Conservation (phyloP, 2,329 filamentous ascomycete species). For the Torrubiellomyces zombiae region DNA sequence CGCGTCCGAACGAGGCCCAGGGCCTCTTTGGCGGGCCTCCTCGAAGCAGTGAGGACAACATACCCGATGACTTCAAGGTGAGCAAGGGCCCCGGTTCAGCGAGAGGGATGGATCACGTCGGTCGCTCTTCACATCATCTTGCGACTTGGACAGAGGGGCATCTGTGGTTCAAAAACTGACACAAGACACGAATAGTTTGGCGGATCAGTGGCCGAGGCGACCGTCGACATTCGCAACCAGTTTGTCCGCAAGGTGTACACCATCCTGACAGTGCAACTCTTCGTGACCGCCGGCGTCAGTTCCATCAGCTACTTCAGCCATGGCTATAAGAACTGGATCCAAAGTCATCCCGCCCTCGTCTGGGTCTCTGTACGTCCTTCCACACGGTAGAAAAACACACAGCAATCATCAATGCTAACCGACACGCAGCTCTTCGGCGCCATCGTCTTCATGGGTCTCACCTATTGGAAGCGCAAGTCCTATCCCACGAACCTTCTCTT, state of each 20-base stretch:
- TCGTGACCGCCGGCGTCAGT: constrained; percentile 68
- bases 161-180: too few species aligned
- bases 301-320: constrained; percentile 71
- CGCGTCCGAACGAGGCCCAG: constrained; percentile 34
- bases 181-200: constrained; percentile 48
- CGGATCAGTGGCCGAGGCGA: constrained; percentile 82
- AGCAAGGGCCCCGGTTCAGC: constrained; percentile 1
- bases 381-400: too few species aligned
- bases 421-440: constrained; percentile 51
- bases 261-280: constrained; percentile 87
- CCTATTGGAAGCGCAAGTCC: constrained; percentile 89
- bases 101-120: too few species aligned
- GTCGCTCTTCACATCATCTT: too few species aligned
- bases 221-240: constrained; percentile 89
- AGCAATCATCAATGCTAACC: constrained; percentile 3
- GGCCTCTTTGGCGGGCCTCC: constrained; percentile 52
- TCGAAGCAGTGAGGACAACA: constrained; percentile 70
- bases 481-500: constrained; percentile 93
- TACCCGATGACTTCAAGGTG: constrained; percentile 96
- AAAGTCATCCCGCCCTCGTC: constrained; percentile 67
- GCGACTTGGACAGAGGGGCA: too few species aligned
- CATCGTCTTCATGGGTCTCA: constrained; percentile 70
- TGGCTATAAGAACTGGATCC: constrained; percentile 74
- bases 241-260: constrained; percentile 96
- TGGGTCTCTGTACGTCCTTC: constrained; percentile 50